Evolutionary conservation across 192 early-diverging fungal genomes (phyloP), one percentile per base, ranked within the genome.

Genomic region (Linnemannia zychae): DNA sequence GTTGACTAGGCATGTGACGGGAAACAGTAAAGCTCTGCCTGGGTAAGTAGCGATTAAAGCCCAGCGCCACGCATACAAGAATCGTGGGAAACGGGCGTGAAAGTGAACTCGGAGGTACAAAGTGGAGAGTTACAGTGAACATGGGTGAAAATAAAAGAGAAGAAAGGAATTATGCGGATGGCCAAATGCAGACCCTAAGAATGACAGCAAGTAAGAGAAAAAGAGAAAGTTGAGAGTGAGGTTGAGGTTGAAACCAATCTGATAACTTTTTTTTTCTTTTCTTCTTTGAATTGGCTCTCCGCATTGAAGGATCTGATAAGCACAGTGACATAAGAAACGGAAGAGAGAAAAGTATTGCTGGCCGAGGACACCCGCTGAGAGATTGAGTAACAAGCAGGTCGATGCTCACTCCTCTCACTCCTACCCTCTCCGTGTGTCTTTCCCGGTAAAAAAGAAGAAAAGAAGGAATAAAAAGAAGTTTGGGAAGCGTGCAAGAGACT

Each of bases 231-330:
- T 2, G 48, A 49, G 17, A 15, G 48, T 49, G 48, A 17, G 17
- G 57, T 63, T 31, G 57, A 63, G 28, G 57, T 31, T 63, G 57
- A 63, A 63, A 63, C 57, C 24, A 63, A 63, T 63, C 57, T 31
- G 57, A 63, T 63, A 63, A 63, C 57, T 63, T 63, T 33, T 17
- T 33, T 17, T 63, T 63, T 12, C 28, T 31, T 24, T 52, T 5
- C 20, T 52, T 20, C 16, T 20, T 16, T 31, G 24, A 63, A 63
- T 63, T 63, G 57, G 31, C 57, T 31, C 28, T 28, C 57, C 57
- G 57, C 48, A 49, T 15, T 33, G 24, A 12, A 63, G 28, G 57
- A 63, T 63, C 57, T 63, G 57, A 63, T 63, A 63, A 63, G 57
- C 57, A 63, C 2, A 15, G 57, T 63, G 28, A 31, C 57, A 60